These are phyloP conservation scores for Plasmodium cynomolgi DNA, from an alignment of 169 alveolate genomes.

Conservation along the genomic window DNA sequence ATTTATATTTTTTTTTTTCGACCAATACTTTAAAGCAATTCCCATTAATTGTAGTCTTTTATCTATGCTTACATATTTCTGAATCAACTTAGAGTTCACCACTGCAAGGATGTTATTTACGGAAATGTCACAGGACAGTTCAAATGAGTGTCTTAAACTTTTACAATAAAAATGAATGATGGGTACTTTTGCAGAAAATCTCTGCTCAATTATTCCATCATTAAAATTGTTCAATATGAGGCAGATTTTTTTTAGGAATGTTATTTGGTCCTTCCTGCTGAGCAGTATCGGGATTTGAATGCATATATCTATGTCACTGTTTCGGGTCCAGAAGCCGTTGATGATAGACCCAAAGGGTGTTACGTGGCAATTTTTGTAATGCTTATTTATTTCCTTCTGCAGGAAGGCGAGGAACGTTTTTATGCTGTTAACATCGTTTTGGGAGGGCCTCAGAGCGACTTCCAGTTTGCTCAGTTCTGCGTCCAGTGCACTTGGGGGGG, in stretches of 20 bases:
- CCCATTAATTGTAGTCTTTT: constrained; percentile 83
- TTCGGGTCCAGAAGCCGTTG: constrained; percentile 85
- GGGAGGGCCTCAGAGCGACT: constrained; percentile 45
- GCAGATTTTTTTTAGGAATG: constrained; percentile 79
- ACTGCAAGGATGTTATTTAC: constrained; percentile 86
- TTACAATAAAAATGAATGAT: constrained; percentile 82
- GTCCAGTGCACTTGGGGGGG: constrained; percentile 2
- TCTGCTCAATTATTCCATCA: constrained; percentile 81
- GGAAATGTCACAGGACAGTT: constrained; percentile 83
- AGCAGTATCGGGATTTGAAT: constrained; percentile 83
- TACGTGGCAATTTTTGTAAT: constrained; percentile 65
- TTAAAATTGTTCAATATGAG: constrained; percentile 78
- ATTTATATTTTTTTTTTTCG: constrained; percentile 82
- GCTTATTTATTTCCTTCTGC: constrained; percentile 72
- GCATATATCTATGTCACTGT: constrained; percentile 85
- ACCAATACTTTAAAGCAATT: constrained; percentile 87
- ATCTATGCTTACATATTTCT: constrained; percentile 85
- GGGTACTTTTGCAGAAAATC: constrained; percentile 87
- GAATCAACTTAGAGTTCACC: constrained; percentile 82
- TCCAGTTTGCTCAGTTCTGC: constrained; percentile 56
- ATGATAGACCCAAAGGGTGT: constrained; percentile 83
- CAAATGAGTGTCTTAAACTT: constrained; percentile 16
- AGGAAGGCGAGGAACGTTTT: constrained; percentile 42
- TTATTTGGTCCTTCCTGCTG: constrained; percentile 80
- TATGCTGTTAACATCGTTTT: constrained; percentile 41